These are phyloP conservation scores for Moniliophthora roreri DNA, from an alignment of 1,284 basidiomycete genomes.

Conservation along the genomic window DNA sequence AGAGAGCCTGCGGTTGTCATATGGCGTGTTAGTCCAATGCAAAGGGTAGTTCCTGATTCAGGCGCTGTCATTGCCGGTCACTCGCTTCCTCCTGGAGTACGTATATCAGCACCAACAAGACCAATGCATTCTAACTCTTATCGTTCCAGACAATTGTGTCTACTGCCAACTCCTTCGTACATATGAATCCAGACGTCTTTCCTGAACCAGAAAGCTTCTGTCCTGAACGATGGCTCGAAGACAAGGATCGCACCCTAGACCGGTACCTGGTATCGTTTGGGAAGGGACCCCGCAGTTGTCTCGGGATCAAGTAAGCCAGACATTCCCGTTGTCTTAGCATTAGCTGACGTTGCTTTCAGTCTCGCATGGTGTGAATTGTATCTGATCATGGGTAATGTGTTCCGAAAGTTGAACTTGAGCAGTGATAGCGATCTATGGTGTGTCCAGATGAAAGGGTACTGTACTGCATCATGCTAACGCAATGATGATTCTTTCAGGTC, in stretches of 20 bases:
- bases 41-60: constrained; percentile 19
- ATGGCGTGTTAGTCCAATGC: constrained; percentile 17
- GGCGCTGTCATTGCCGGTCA: constrained; percentile 18
- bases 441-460: not conserved
- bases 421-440: not conserved
- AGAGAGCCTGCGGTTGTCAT: constrained; percentile 31
- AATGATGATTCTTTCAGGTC: too few relatives aligned
- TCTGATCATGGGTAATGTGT: constrained; percentile 7
- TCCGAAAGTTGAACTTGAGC: constrained; percentile 5
- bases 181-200: constrained; percentile 20
- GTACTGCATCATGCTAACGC: not conserved
- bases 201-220: constrained; percentile 25
- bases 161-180: constrained; percentile 21
- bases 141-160: constrained; percentile 22
- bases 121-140: not conserved
- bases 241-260: constrained; percentile 10
- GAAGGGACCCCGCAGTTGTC: constrained; percentile 22
- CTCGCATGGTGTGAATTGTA: constrained; percentile 15
- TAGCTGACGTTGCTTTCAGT: not conserved
- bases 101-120: too few relatives aligned
- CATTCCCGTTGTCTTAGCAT: not conserved
- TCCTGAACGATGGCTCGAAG: constrained; percentile 28
- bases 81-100: constrained; percentile 22
- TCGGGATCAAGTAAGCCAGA: constrained; percentile 22
- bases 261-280: constrained; percentile 21